Evolutionary conservation across 1,284 basidiomycete species (phyloP).

Genomic region (Earliella scabrosa): DNA sequence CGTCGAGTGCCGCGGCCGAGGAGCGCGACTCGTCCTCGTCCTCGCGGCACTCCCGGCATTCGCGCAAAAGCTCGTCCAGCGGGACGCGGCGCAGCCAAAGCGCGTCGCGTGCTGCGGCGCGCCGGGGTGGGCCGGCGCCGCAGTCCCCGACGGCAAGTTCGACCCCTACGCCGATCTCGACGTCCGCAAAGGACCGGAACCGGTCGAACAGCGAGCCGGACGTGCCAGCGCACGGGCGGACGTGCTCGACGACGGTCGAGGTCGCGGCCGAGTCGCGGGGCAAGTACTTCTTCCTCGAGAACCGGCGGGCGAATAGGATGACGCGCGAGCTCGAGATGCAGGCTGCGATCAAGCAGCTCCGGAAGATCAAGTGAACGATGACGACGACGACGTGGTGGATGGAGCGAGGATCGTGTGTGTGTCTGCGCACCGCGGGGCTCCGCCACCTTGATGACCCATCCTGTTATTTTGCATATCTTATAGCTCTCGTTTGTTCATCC

Average conservation of each 20-base stretch:
- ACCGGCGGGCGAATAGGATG: conserved; percentile 17
- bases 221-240: conserved; percentile 8
- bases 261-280: conserved; percentile 31
- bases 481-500: neutral
- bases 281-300: conserved; percentile 30
- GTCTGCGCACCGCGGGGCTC: no score
- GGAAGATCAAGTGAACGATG: conserved; percentile 51
- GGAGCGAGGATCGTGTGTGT: no score
- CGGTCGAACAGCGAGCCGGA: conserved; percentile 15
- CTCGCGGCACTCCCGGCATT: neutral
- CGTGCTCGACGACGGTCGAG: conserved; percentile 27
- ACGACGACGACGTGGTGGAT: no score
- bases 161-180: neutral
- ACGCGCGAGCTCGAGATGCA: conserved; percentile 37
- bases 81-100: neutral
- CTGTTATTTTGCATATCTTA: conserved; percentile 8
- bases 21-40: conserved; percentile 1
- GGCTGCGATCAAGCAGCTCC: conserved; percentile 53
- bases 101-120: neutral
- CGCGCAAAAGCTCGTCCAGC: neutral
- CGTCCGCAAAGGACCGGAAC: neutral
- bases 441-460: no score
- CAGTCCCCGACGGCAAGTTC: neutral
- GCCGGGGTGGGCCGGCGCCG: no score
- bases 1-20: no score